These are phyloP conservation scores for Aspergillus heteromorphus DNA, from an alignment of 495 filamentous ascomycete species.

Conservation along the genomic window DNA sequence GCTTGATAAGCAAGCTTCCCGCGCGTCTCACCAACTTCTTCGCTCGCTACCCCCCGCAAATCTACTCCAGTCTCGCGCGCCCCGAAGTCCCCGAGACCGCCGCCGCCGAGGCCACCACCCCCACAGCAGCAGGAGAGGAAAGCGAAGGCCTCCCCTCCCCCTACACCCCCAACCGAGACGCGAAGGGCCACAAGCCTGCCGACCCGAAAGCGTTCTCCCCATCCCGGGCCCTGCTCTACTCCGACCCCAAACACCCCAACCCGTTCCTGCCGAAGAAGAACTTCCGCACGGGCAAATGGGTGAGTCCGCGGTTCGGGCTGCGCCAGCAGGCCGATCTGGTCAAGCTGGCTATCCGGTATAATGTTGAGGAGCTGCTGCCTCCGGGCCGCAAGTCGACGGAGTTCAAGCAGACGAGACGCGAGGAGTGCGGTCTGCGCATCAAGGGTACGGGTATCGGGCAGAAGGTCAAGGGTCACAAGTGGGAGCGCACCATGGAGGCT, in stretches of 20 bases:
- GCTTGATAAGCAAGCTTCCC: slow-evolving; percentile 41
- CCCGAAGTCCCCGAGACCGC: slow-evolving; percentile 4
- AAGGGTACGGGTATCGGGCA: slow-evolving; percentile 91
- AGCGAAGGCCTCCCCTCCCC: slow-evolving; percentile 44
- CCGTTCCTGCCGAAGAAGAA: slow-evolving; percentile 72
- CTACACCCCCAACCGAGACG: slow-evolving; percentile 43
- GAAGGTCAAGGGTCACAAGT: slow-evolving; percentile 87
- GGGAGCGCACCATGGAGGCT: slow-evolving; percentile 80
- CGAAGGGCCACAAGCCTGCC: slow-evolving; percentile 35
- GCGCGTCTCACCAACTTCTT: slow-evolving; percentile 80
- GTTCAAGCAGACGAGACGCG: slow-evolving; percentile 56
- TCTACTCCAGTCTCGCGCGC: slow-evolving; percentile 36
- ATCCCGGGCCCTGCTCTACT: slow-evolving; percentile 33
- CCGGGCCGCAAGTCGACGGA: slow-evolving; percentile 69
- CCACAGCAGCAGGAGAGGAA: too few relatives aligned
- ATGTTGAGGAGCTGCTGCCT: slow-evolving; percentile 80
- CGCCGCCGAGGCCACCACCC: slow-evolving; percentile 6
- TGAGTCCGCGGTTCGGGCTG: slow-evolving; percentile 71
- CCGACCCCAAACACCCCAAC: slow-evolving; percentile 45
- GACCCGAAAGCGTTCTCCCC: slow-evolving; percentile 29
- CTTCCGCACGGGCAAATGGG: slow-evolving; percentile 70
- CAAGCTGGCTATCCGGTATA: slow-evolving; percentile 74
- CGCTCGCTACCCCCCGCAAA: slow-evolving; percentile 72
- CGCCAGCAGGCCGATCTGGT: slow-evolving; percentile 87
- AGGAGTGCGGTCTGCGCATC: slow-evolving; percentile 69